Conservation (phyloP, 169 alveolate genomes). For the Plasmodium berghei region DNA sequence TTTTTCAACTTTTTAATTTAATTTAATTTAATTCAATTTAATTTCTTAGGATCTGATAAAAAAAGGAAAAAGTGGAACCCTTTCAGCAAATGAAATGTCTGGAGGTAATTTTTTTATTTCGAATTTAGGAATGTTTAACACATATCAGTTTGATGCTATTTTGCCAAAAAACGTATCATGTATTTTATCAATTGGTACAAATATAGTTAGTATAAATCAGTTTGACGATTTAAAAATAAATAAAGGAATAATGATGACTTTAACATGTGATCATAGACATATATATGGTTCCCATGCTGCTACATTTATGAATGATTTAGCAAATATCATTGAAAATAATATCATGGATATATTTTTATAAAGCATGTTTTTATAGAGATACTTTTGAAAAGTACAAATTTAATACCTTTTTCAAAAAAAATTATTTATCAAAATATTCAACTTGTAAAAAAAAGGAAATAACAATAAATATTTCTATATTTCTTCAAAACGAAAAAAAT, state of each 20-base stretch:
- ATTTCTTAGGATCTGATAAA: slow-evolving; percentile 85
- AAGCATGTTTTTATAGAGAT: not conserved
- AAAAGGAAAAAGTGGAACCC: slow-evolving; percentile 86
- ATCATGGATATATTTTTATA: slow-evolving; percentile 56
- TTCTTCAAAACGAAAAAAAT: no score
- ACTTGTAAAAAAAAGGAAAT: no score
- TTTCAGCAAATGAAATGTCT: slow-evolving; percentile 85
- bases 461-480: no score
- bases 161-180: slow-evolving; percentile 89
- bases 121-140: slow-evolving; percentile 92
- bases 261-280: slow-evolving; percentile 92
- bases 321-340: slow-evolving; percentile 35
- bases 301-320: slow-evolving; percentile 82
- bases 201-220: slow-evolving; percentile 77
- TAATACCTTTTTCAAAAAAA: no score
- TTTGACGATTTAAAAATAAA: slow-evolving; percentile 79
- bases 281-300: slow-evolving; percentile 95
- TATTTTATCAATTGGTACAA: slow-evolving; percentile 90
- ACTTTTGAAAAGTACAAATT: no score
- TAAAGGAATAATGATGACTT: slow-evolving; percentile 87
- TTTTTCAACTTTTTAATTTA: not conserved
- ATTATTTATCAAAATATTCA: no score
- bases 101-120: slow-evolving; percentile 92
- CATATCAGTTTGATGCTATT: slow-evolving; percentile 88
- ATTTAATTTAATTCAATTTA: slow-evolving; percentile 14